These are phyloP conservation scores for Colletotrichum salicis DNA, from an alignment of 2,329 filamentous ascomycete species.

Conservation along the genomic window DNA sequence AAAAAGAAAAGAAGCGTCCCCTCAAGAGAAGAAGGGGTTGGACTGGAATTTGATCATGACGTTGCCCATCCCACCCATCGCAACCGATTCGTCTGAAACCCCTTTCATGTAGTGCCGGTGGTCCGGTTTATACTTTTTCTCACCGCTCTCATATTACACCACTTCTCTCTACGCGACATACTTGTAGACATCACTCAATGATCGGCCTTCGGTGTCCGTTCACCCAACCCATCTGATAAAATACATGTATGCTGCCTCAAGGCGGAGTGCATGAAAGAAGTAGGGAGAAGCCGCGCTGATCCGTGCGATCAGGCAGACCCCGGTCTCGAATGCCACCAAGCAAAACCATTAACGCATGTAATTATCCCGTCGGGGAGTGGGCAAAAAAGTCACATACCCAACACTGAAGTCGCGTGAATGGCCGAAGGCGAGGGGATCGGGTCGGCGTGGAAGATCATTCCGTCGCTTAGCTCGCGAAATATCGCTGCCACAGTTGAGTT, in stretches of 20 bases:
- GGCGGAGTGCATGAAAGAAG: background rate
- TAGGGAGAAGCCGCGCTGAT: background rate
- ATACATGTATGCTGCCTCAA: background rate
- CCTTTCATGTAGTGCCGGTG: background rate
- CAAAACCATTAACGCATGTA: too few relatives aligned
- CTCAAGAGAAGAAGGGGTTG: background rate
- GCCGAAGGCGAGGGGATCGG: background rate
- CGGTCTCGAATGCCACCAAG: background rate
- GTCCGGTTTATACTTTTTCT: background rate
- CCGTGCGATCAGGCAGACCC: background rate
- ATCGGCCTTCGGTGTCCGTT: background rate
- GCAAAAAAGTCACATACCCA: too few relatives aligned
- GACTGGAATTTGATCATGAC: background rate
- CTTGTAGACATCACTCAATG: background rate
- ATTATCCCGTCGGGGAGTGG: background rate
- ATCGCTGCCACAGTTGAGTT: slow-evolving; percentile 12
- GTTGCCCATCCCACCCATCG: background rate
- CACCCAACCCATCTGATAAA: background rate
- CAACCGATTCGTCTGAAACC: slow-evolving; percentile 12
- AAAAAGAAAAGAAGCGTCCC: background rate
- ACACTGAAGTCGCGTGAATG: background rate
- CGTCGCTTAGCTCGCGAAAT: slow-evolving; percentile 6
- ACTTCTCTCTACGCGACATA: background rate
- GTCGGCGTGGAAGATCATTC: slow-evolving; percentile 32
- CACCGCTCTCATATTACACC: background rate